A percentile compares a stretch with the other conserved stretches of the same genome.
Evolutionary conservation across 768 basidiomycete species (phyloP).

Genomic region (Trametes villosa): DNA sequence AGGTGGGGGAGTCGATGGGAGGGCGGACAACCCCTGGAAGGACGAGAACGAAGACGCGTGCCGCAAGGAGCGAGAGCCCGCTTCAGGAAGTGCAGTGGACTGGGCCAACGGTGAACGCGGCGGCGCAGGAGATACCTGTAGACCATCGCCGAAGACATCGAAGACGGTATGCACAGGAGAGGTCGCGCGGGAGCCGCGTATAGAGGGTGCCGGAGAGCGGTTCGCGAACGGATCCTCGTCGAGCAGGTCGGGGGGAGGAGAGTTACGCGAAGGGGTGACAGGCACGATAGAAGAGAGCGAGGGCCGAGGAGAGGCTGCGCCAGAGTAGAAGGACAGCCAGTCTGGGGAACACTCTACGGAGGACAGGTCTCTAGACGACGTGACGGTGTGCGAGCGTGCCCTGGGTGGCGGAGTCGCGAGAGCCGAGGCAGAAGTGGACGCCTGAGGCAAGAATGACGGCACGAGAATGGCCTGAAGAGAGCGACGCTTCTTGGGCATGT

Average conservation of each 20-base stretch:
- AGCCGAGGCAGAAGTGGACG: constrained; percentile 13
- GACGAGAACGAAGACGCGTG: constrained; percentile 17
- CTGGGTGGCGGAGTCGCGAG: constrained; percentile 17
- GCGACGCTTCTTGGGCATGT: constrained; percentile 54
- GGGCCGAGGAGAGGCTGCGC: constrained; percentile 16
- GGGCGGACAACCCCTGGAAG: constrained; percentile 2
- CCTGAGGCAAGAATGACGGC: constrained; percentile 47
- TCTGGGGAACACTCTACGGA: constrained; percentile 25
- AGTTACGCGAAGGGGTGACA: constrained; percentile 29
- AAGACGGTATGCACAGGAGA: constrained; percentile 23
- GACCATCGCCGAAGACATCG: constrained; percentile 11
- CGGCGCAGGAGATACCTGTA: not conserved
- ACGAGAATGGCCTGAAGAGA: constrained; percentile 58
- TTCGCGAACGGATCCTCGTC: constrained; percentile 81
- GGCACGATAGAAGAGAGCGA: constrained; percentile 18
- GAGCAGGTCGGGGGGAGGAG: constrained; percentile 47
- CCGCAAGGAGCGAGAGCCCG: constrained; percentile 7
- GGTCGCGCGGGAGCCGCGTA: constrained; percentile 21
- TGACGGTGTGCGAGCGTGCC: constrained; percentile 19
- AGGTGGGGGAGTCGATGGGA: constrained; percentile 24
- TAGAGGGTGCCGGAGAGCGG: constrained; percentile 39
- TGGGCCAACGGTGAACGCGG: constrained; percentile 30
- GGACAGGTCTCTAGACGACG: constrained; percentile 33
- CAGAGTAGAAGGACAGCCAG: constrained; percentile 25
- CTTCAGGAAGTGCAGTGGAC: constrained; percentile 3